Percentiles rank a stretch among this genome's conserved stretches.
Conservation (phyloP, 345 rosid species). For the Citropsis articulata region DNA sequence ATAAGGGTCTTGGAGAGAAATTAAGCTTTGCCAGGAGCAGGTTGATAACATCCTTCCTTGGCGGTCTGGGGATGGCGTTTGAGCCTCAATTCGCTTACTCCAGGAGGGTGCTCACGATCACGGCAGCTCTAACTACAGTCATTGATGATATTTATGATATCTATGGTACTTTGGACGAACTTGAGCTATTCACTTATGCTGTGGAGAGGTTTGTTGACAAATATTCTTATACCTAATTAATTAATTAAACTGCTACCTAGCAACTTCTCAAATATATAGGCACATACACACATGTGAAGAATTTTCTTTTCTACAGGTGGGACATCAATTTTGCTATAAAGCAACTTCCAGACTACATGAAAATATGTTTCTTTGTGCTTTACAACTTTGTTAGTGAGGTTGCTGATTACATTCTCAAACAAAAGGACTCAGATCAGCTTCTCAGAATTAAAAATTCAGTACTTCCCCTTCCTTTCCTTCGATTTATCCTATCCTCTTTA, state of each 20-base stretch:
- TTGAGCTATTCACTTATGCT: conserved; percentile 23
- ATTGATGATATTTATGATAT: conserved; percentile 20
- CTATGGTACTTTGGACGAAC: conserved; percentile 17
- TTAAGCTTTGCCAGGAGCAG: conserved; percentile 20
- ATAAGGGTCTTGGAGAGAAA: conserved; percentile 8
- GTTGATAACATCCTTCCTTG: conserved; percentile 8
- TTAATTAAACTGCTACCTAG: too few species aligned
- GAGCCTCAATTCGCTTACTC: conserved; percentile 13
- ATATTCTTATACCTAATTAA: background rate
- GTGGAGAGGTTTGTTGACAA: conserved; percentile 17
- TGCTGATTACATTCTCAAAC: conserved; percentile 16
- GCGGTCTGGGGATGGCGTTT: conserved; percentile 8
- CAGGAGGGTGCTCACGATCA: conserved; percentile 9
- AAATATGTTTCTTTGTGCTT: conserved; percentile 27
- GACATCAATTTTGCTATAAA: conserved; percentile 16
- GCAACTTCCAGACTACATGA: conserved; percentile 32
- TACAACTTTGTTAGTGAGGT: conserved; percentile 27
- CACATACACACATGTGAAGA: too few species aligned
- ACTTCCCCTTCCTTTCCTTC: fast-evolving
- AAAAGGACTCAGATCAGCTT: conserved; percentile 7
- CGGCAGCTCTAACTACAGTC: background rate
- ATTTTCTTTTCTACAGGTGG: conserved; percentile 20
- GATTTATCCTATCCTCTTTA: too few species aligned
- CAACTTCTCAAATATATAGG: too few species aligned
- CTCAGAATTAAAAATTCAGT: conserved; percentile 15